Evolutionary conservation across 441 rosid genomes (phyloP), one percentile per base, ranked within the genome.

Genomic region (Eutrema salsugineum): DNA sequence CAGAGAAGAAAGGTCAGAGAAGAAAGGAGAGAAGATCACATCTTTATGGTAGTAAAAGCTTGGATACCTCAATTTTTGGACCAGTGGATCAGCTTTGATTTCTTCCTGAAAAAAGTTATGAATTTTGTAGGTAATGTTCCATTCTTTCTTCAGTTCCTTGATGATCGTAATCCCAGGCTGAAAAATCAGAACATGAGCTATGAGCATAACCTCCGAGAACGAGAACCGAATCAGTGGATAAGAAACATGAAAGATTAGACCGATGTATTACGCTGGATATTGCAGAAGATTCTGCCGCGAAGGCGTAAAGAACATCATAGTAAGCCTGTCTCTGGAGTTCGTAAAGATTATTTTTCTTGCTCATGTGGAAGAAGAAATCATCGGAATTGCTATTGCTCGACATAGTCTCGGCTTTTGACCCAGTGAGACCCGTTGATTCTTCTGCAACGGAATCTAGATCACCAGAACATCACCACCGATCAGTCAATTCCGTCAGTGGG

Each of bases 251-350:
- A 68, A 40, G 64, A 54, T 35, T 2, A 14, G 33, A 28, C 7
- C 0, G 11, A 2, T 43, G 28, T 16, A n/a, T 49, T 75, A 75
- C 78, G 4, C 9, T 40, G 20, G 78, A 44, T 17, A 62, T 14
- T 36, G 19, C 2, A 28, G 16, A 28, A 54, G 64, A 53, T 40
- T 68, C 78, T 17, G 70, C 64, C 0, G 0, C 8, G 51, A 75
- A 68, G 36, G 70, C 69, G 5, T 9, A 24, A 9, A 61, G 70
- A 75, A 62, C 78, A 1, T 46, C 5, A 38, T 2, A 53, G 64
- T 53, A 68, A 43, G 74, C 70, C 4, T 10, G 7, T 16, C 0
- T 2, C 53, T 46, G n/a, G 43, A 68, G 57, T 19, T 5, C 1
- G 8, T 5, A 7, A 20, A 44, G 68, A 0, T 16, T 42, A 24